These are phyloP conservation scores for Amylostereum chailletii DNA, from an alignment of 1,284 basidiomycete genomes.

Conservation along the genomic window DNA sequence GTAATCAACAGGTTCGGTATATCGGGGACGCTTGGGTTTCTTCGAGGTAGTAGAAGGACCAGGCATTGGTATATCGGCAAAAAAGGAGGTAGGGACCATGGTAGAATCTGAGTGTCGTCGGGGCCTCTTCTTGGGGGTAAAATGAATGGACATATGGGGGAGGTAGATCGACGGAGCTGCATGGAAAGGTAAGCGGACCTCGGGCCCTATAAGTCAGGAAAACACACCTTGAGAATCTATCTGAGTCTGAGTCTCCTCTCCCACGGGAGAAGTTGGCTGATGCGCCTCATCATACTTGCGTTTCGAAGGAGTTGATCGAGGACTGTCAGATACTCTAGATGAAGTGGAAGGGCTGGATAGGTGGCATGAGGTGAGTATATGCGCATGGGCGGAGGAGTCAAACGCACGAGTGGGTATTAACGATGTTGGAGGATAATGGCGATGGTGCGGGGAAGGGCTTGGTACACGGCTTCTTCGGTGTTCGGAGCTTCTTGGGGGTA, in stretches of 20 bases:
- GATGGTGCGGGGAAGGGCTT: no score
- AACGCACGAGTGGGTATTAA: no score
- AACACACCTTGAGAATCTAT: constrained; percentile 11
- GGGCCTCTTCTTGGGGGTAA: not conserved
- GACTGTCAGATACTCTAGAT: no score
- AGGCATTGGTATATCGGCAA: not conserved
- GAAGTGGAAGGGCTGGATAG: no score
- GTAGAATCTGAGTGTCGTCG: not conserved
- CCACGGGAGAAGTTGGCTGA: not conserved
- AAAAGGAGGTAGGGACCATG: not conserved
- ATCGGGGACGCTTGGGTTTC: not conserved
- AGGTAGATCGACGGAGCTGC: not conserved
- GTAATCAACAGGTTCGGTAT: not conserved
- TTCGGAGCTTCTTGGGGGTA: no score
- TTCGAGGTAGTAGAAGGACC: not conserved
- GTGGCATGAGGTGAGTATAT: no score
- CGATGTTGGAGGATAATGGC: no score
- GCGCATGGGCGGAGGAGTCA: no score
- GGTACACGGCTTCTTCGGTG: no score
- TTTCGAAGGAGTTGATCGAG: no score
- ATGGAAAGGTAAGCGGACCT: not conserved
- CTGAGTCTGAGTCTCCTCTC: constrained; percentile 11
- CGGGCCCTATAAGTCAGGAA: not conserved
- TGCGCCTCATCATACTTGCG: no score
- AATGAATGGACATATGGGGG: not conserved